Base-by-base conservation (phyloP, 306 rosid genomes). In the Dalbergia oliveri region DNA sequence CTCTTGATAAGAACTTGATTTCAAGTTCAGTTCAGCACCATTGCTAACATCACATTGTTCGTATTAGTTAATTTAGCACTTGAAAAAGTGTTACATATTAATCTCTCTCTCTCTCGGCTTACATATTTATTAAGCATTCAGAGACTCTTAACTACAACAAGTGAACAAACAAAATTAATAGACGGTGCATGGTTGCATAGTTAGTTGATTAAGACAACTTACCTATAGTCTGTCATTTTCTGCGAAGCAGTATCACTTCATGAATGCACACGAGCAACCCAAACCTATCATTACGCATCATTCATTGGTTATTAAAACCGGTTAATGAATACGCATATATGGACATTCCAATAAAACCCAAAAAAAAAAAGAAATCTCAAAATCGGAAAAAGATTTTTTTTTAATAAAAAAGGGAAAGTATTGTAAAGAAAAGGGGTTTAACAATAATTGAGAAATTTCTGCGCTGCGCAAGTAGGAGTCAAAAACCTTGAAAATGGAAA, bases 401-500 rank as follows among this genome's bases (percentile, higher is more conserved):
- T 26, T 21, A 1, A 21, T 21, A 21, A 50, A 6, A 6, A 1
- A 50, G 6, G 11, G 11, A 23, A 37, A 4, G 18, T 1, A 12
- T 0, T 34, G 0, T 16, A 51, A 53, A n/a, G 23, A 69, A 66
- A 45, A 47, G 9, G 4, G 11, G n/a, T 49, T 12, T 51, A 75
- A 45, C 4, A 67, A 81, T 39, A 54, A 45, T 66, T 37, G 26
- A 47, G 73, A 75, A 82, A 23, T 75, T 72, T 64, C 43, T 4
- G 73, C 63, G 66, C 49, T 60, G 56, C 47, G 64, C 4, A 51
- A 16, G 8, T 16, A 56, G 37, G 71, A 65, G 88, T 87, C 87
- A 82, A 80, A 61, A 78, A 49, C 18, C 33, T 70, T 72, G 87
- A 86, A 86, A 65, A 86, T 44, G 43, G 80, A 59, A 67, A 26